These are phyloP conservation scores for Senna siamea DNA, from an alignment of 306 rosid species.

Conservation along the genomic window DNA sequence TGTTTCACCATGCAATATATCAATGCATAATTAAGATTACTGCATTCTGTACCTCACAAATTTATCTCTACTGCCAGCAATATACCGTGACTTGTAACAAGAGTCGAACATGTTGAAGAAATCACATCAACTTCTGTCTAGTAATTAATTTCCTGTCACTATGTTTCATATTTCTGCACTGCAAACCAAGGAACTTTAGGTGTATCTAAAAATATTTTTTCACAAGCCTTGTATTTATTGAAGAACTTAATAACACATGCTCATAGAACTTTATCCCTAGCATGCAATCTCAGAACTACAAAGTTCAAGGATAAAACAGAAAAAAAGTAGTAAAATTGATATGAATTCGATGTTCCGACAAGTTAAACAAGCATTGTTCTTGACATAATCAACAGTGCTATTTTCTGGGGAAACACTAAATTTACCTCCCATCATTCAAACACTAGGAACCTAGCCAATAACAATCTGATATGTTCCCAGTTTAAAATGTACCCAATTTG, in stretches of 20 bases:
- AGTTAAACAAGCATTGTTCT: neutral
- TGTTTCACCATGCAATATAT: neutral
- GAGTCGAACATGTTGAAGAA: constrained; percentile 53
- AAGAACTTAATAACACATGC: no score
- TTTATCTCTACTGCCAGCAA: constrained; percentile 56
- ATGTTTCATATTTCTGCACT: constrained; percentile 16
- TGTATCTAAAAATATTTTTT: no score
- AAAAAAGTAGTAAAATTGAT: neutral
- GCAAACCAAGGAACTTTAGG: no score
- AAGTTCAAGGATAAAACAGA: neutral
- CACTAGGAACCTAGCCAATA: no score
- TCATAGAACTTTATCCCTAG: no score
- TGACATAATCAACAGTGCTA: neutral
- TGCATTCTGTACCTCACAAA: constrained; percentile 55
- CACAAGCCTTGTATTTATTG: no score
- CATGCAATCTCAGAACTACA: neutral
- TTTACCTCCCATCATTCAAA: no score
- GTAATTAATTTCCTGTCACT: constrained; percentile 32
- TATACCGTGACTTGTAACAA: constrained; percentile 55
- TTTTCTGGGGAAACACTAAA: neutral
- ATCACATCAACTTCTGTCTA: constrained; percentile 39
- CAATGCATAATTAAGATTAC: neutral
- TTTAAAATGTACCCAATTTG: neutral
- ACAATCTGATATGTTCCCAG: no score
- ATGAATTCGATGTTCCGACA: neutral